These are phyloP conservation scores for Allantophomopsis lycopodina DNA, from an alignment of 2,329 filamentous ascomycete genomes.

Conservation along the genomic window DNA sequence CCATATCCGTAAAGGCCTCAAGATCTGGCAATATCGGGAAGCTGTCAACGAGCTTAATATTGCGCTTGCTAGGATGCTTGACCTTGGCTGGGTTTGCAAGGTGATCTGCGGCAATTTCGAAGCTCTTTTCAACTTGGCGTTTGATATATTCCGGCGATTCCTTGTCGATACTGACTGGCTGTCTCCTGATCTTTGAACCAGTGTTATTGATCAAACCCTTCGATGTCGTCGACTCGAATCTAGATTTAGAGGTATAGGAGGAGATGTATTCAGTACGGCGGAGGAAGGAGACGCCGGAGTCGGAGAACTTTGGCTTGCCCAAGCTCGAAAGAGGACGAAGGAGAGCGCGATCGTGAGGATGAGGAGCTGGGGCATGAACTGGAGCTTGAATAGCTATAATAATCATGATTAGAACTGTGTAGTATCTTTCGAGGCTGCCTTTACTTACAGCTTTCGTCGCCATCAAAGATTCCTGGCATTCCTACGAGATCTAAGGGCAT, in stretches of 20 bases:
- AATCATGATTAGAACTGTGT: slow-evolving; percentile 8
- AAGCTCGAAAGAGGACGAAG: slow-evolving; percentile 73
- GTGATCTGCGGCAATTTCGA: slow-evolving; percentile 37
- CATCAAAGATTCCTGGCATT: slow-evolving; percentile 88
- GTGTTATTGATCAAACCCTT: slow-evolving; percentile 30
- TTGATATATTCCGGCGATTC: slow-evolving; percentile 53
- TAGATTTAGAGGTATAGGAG: slow-evolving; percentile 17
- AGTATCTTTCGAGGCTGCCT: slow-evolving; percentile 1
- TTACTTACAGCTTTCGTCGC: slow-evolving; percentile 75
- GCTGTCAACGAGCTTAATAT: slow-evolving; percentile 43
- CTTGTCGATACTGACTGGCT: slow-evolving; percentile 35
- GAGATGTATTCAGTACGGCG: slow-evolving; percentile 2
- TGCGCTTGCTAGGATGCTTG: slow-evolving; percentile 40
- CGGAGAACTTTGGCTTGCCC: slow-evolving; percentile 67
- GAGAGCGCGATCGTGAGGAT: slow-evolving; percentile 74
- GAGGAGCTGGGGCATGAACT: slow-evolving; percentile 53
- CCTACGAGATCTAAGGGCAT: slow-evolving; percentile 96
- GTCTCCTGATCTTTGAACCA: slow-evolving; percentile 22
- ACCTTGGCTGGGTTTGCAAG: slow-evolving; percentile 38
- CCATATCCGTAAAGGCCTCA: slow-evolving; percentile 55
- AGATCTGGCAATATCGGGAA: slow-evolving; percentile 51
- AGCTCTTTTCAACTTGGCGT: slow-evolving; percentile 52
- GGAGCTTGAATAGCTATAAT: slow-evolving; percentile 66
- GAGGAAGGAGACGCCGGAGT: slow-evolving; percentile 50
- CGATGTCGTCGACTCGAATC: slow-evolving; percentile 36